Evolutionary conservation across 495 filamentous ascomycete genomes (phyloP), one percentile per base, ranked within the genome.

Genomic region (Lindgomyces ingoldianus): DNA sequence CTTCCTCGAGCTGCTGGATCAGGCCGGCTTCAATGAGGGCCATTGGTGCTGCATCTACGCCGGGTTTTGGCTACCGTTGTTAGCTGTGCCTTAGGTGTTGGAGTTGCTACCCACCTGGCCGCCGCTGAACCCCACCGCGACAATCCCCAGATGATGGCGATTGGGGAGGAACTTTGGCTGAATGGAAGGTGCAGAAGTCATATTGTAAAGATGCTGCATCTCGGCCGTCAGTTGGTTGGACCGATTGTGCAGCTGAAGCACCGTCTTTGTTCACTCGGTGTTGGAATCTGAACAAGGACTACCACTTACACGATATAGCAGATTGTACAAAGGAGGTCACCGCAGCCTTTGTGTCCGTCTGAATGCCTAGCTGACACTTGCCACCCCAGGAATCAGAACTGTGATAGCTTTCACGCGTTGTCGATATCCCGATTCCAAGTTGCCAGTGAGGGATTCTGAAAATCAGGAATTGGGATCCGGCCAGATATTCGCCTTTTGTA

Each of bases 121-220:
- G 69, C 95, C 94, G 57, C 92, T 96, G 82, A 98, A 98, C 61
- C 93, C 93, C 19, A 98, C 94, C 26, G 93, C 93, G 41, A 98
- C 90, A 52, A 98, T 83, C 59, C 94, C 94, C 57, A 98, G 83
- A 66, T 97, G 85, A 73, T 88, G 80, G 52, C 84, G 81, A 64
- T 85, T 79, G 64, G 86, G 77, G 62, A 98, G 89, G 79, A 96
- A 98, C 68, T 88, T 90, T 70, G 91, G 87, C 59, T 81, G 70
- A 66, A 96, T 83, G 52, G 88, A 89, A 1, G 90, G 85, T 18
- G 91, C 91, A 64, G 68, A 68, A 18, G 70, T 70, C 70, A 73
- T 73, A 25, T 18, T 54, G 51, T 50, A 36, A 27, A 41, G 33
- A 14, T 25, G 42, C 4, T 46, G 4, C 22, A 16, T 3, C n/a